Conservation (phyloP, 495 filamentous ascomycete genomes). For the Polyplosphaeria fusca region DNA sequence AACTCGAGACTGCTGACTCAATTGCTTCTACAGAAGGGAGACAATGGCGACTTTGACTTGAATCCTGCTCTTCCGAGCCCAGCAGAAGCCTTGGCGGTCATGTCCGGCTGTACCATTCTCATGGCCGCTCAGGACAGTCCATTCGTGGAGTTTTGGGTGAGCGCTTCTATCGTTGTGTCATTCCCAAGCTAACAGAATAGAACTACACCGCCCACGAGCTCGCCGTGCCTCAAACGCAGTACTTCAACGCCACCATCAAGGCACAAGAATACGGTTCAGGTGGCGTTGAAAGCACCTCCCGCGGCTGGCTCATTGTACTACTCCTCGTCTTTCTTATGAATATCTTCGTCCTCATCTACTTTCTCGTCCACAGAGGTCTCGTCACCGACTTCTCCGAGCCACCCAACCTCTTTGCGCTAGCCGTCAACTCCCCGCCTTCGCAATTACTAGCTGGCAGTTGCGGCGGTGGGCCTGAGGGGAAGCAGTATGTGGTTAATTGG, state of each 20-base stretch:
- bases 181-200: constrained; percentile 13
- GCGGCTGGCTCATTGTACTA: constrained; percentile 61
- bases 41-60: constrained; percentile 23
- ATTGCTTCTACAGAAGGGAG: constrained; percentile 37
- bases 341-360: constrained; percentile 57
- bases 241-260: constrained; percentile 56
- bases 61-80: constrained; percentile 56
- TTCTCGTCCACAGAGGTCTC: constrained; percentile 52
- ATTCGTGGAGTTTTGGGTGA: constrained; percentile 54
- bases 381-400: constrained; percentile 76
- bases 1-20: constrained; percentile 64
- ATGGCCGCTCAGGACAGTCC: constrained; percentile 52
- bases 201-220: constrained; percentile 47
- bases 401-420: constrained; percentile 65
- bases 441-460: constrained; percentile 57
- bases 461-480: constrained; percentile 56
- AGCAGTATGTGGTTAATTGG: constrained; percentile 58
- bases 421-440: constrained; percentile 64
- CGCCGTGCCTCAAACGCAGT: constrained; percentile 43
- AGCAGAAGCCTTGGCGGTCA: constrained; percentile 64
- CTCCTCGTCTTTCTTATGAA: constrained; percentile 61
- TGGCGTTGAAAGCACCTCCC: constrained; percentile 54
- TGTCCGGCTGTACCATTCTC: constrained; percentile 62
- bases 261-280: constrained; percentile 63
- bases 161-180: background rate